Evolutionary conservation across 2,329 filamentous ascomycete species (phyloP).

Genomic region (Fusarium sp.): DNA sequence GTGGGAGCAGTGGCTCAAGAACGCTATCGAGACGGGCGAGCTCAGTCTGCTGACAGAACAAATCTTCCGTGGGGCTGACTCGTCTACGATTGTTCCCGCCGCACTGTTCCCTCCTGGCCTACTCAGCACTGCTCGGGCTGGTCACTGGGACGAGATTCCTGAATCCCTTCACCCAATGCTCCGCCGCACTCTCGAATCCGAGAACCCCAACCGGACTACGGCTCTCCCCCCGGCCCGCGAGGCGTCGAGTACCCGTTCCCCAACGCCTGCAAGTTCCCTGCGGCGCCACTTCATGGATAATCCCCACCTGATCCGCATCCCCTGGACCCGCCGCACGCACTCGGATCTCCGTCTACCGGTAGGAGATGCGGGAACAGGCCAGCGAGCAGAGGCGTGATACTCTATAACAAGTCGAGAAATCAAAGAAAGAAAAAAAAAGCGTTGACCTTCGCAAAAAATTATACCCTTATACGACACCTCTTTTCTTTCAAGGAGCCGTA

Average conservation of each 20-base stretch:
- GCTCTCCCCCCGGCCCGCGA: conserved; percentile 27
- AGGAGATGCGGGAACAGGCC: conserved; percentile 43
- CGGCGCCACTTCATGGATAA: conserved; percentile 33
- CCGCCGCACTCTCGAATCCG: conserved; percentile 57
- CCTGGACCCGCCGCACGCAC: conserved; percentile 39
- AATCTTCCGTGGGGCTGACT: conserved; percentile 46
- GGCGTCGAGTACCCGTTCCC: conserved; percentile 14
- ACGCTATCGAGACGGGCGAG: conserved; percentile 72
- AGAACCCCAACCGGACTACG: conserved; percentile 40
- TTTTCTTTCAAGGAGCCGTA: conserved; percentile 7
- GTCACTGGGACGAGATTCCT: conserved; percentile 68
- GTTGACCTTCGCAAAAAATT: conserved; percentile 30
- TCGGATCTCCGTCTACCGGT: conserved; percentile 55
- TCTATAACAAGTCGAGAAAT: conserved; percentile 1
- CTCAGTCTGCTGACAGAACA: conserved; percentile 59
- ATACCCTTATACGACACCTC: conserved; percentile 34
- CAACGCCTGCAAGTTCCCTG: conserved; percentile 17
- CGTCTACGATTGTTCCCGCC: conserved; percentile 42
- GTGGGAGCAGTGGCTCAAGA: conserved; percentile 81
- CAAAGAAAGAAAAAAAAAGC: conserved; percentile 23
- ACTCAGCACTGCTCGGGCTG: conserved; percentile 64
- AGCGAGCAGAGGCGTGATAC: conserved; percentile 35
- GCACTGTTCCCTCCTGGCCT: conserved; percentile 62
- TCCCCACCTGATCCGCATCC: conserved; percentile 16
- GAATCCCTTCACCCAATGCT: conserved; percentile 65